A percentile compares a stretch with the other conserved stretches of the same genome.
These are phyloP conservation scores for Boletus sensibilis DNA, from an alignment of 768 basidiomycete genomes.

Conservation along the genomic window DNA sequence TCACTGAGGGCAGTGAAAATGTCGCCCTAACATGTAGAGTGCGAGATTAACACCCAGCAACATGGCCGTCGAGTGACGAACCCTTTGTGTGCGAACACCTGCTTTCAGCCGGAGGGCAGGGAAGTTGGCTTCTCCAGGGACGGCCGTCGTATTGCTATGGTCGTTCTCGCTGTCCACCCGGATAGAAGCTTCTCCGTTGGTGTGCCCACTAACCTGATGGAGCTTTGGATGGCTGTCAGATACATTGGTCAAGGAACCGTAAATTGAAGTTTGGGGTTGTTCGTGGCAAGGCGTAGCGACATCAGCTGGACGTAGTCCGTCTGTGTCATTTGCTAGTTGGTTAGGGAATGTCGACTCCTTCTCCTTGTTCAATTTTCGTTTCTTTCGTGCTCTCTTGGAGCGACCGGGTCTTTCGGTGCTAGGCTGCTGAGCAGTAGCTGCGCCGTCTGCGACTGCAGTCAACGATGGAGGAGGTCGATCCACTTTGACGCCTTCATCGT, in stretches of 20 bases:
- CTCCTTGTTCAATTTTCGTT: constrained; percentile 12
- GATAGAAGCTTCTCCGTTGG: background rate
- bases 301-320: background rate
- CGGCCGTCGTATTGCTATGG: background rate
- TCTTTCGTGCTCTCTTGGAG: constrained; percentile 11
- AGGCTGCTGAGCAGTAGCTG: background rate
- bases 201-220: background rate
- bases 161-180: background rate
- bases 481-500: background rate
- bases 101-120: constrained; percentile 12
- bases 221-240: background rate
- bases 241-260: background rate
- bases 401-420: background rate
- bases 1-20: constrained; percentile 19
- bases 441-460: background rate
- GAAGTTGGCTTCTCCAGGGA: background rate
- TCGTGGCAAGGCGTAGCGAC: background rate
- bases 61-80: constrained; percentile 9
- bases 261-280: constrained; percentile 1
- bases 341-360: background rate
- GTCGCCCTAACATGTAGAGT: constrained; percentile 24
- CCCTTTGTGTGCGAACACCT: constrained; percentile 30
- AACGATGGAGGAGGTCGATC: background rate
- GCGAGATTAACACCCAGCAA: background rate
- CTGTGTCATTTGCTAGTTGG: background rate